Conservation (phyloP, 2,329 filamentous ascomycete genomes). For the Sporothrix brasiliensis region DNA sequence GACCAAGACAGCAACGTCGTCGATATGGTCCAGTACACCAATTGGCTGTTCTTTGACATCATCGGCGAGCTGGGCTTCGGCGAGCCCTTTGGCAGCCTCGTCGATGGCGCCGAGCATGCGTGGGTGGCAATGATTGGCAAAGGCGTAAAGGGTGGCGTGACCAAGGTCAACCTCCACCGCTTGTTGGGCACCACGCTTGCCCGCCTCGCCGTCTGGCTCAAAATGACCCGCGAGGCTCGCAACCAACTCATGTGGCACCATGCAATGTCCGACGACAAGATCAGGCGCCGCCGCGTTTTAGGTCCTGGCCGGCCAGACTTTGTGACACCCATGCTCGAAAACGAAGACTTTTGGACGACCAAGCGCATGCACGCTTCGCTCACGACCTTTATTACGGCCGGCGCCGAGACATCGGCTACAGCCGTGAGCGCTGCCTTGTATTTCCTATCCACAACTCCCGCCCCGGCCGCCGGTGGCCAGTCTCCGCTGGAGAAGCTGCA, state of each 20-base stretch:
- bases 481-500: constrained; percentile 43
- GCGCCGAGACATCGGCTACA: constrained; percentile 56
- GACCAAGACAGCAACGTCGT: constrained; percentile 40
- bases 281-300: constrained; percentile 25
- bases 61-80: constrained; percentile 52
- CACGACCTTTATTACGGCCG: constrained; percentile 48
- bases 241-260: constrained; percentile 16
- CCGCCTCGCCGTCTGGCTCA: background rate
- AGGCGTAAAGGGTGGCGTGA: constrained; percentile 34
- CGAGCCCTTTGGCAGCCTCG: constrained; percentile 47
- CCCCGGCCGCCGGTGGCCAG: background rate
- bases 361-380: constrained; percentile 28
- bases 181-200: constrained; percentile 26
- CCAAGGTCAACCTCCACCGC: constrained; percentile 3
- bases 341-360: constrained; percentile 18
- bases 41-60: constrained; percentile 46
- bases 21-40: constrained; percentile 50
- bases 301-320: constrained; percentile 33
- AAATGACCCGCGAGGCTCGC: constrained; percentile 10
- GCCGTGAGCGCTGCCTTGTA: constrained; percentile 48
- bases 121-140: constrained; percentile 41
- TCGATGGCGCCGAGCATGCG: constrained; percentile 38
- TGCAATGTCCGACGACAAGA: constrained; percentile 16
- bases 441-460: constrained; percentile 42
- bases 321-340: constrained; percentile 31